These are phyloP conservation scores for Collariella sp. DNA, from an alignment of 495 filamentous ascomycete species.

Conservation along the genomic window DNA sequence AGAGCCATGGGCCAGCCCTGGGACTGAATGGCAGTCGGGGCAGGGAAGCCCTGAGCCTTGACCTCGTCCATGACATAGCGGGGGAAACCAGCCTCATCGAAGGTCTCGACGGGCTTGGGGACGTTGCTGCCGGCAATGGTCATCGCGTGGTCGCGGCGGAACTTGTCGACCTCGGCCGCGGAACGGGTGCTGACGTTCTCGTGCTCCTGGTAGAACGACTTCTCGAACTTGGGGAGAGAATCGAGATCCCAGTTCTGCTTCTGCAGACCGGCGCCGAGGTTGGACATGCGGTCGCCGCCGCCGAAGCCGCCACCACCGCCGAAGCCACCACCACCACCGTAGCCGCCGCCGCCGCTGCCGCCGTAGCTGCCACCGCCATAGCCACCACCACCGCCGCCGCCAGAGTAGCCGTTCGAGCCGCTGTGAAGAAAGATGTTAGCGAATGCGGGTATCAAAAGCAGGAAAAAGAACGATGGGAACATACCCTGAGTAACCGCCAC, in stretches of 20 bases:
- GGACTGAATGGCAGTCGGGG: conserved; percentile 91
- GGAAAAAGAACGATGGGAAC: not conserved
- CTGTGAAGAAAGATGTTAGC: conserved; percentile 21
- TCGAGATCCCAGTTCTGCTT: conserved; percentile 76
- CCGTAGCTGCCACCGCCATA: conserved; percentile 32
- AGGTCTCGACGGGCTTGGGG: conserved; percentile 87
- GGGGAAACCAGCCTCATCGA: conserved; percentile 96
- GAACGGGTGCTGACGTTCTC: conserved; percentile 66
- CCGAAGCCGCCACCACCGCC: conserved; percentile 48
- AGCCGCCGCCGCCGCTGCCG: conserved; percentile 40
- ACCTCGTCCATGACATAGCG: conserved; percentile 96
- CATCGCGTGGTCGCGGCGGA: conserved; percentile 74
- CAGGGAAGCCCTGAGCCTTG: conserved; percentile 89
- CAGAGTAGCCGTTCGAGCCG: conserved; percentile 26
- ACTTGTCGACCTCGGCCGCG: conserved; percentile 71
- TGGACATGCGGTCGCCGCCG: conserved; percentile 87
- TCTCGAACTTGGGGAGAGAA: conserved; percentile 90
- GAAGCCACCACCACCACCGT: conserved; percentile 45
- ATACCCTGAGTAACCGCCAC: conserved; percentile 23
- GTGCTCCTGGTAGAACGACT: conserved; percentile 97
- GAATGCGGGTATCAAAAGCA: not conserved
- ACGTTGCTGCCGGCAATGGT: conserved; percentile 66
- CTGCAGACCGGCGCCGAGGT: conserved; percentile 77
- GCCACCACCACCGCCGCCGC: conserved; percentile 20
- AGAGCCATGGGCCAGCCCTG: conserved; percentile 99